Conservation (phyloP, 164 flowering plant genomes). For the Macadamia integrifolia region DNA sequence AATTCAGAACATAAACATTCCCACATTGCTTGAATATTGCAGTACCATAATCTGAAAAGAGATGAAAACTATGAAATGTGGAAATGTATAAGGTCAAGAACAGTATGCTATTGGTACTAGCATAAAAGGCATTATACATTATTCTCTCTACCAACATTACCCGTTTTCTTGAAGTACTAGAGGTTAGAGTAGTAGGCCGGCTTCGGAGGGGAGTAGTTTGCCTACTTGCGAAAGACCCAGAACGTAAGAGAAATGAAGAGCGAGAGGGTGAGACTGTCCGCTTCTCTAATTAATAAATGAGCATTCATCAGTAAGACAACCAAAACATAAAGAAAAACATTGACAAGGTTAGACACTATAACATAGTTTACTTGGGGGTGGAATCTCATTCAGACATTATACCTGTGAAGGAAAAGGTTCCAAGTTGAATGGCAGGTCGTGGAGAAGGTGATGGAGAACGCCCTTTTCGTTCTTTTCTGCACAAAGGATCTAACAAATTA, state of each 20-base stretch:
- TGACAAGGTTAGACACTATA: background rate
- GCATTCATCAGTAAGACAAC: conserved; percentile 2
- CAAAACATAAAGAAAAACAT: background rate
- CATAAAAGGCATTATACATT: background rate
- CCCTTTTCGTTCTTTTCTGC: conserved; percentile 61
- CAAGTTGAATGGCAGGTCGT: conserved; percentile 30
- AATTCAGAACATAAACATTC: background rate
- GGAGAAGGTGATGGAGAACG: conserved; percentile 62
- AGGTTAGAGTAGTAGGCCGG: conserved; percentile 46
- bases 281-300: conserved; percentile 36
- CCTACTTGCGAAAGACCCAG: conserved; percentile 54
- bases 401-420: conserved; percentile 45
- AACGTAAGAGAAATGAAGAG: conserved; percentile 40
- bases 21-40: no score
- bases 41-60: no score
- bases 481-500: background rate
- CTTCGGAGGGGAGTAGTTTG: conserved; percentile 26
- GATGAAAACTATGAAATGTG: no score
- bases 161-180: conserved; percentile 30
- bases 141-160: conserved; percentile 19
- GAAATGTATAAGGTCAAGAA: no score
- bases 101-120: background rate
- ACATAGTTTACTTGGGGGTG: background rate
- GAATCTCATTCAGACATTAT: conserved; percentile 38
- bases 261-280: conserved; percentile 58